Evolutionary conservation across 2,329 filamentous ascomycete species (phyloP).

Genomic region (Sporothrix brunneoviolacea): DNA sequence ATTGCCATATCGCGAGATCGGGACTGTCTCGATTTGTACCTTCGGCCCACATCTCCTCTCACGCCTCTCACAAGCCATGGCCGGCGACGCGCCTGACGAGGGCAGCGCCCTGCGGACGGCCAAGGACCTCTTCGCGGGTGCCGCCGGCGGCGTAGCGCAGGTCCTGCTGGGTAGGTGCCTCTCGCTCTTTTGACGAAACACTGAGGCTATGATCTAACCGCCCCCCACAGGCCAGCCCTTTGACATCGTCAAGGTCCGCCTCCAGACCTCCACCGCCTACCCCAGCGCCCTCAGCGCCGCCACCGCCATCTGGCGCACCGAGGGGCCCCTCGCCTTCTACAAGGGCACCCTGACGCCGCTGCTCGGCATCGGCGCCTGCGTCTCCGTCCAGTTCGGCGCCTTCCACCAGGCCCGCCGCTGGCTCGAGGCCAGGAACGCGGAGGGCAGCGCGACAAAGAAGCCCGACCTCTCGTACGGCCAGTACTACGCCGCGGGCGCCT

Average conservation of each 20-base stretch:
- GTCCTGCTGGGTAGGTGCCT: conserved; percentile 68
- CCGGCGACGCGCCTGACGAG: conserved; percentile 13
- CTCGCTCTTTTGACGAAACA: neutral
- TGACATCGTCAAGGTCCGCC: conserved; percentile 95
- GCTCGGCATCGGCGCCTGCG: conserved; percentile 92
- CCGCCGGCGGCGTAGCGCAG: conserved; percentile 86
- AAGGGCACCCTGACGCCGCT: conserved; percentile 95
- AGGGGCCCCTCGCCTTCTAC: conserved; percentile 91
- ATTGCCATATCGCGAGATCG: neutral
- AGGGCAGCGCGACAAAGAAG: conserved; percentile 48
- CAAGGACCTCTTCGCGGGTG: conserved; percentile 89
- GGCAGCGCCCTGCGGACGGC: conserved; percentile 51
- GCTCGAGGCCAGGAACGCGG: conserved; percentile 67
- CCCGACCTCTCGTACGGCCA: conserved; percentile 66
- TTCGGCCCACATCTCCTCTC: neutral
- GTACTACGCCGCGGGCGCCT: conserved; percentile 86
- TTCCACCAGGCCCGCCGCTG: conserved; percentile 88
- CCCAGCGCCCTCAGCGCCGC: conserved; percentile 73
- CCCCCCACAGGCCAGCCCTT: conserved; percentile 54
- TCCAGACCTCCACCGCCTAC: conserved; percentile 84
- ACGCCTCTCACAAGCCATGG: conserved; percentile 3
- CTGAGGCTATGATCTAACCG: too few species aligned
- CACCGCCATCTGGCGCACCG: conserved; percentile 74
- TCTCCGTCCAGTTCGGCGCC: conserved; percentile 96
- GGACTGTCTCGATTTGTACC: neutral